Evolutionary conservation across 768 basidiomycete genomes (phyloP), one percentile per base, ranked within the genome.

Genomic region (Termitomyces sp.): DNA sequence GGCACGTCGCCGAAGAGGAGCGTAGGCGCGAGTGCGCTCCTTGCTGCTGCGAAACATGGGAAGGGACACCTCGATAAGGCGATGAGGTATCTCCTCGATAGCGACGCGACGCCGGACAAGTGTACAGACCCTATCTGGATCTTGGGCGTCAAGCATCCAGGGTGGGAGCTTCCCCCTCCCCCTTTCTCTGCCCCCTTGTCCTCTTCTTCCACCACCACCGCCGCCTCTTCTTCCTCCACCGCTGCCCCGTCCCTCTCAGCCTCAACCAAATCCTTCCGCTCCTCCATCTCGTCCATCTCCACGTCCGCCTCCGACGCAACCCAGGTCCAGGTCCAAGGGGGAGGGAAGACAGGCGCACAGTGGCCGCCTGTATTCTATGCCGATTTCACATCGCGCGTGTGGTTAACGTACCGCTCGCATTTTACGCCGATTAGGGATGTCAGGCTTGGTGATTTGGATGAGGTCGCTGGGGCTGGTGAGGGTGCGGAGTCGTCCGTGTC

Each of bases 381-480:
- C 13, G 96, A 98, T 75, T 98, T 96, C 72, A 88, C 88, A 0
- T 92, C 92, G 0, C 81, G 90, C 7, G 80, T 97, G 55, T 97
- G 94, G 90, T 81, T 96, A 48, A 96, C 95, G 0, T 98, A 98
- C 75, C 91, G 96, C 24, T 88, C 87, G 2, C 89, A 94, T 44
- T 96, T 96, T 64, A 72, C 84, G 0, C 89, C 93, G 2, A 95
- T 98, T 66, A 79, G 86, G 46, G 89, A 93, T 70, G 79, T 78
- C 0, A 74, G 74, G 2, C 63, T 81, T 40, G 75, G 66, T 2
- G 80, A 81, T 64, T 63, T 82, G 32, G 58, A 52, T 11, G 38
- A 15, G 0, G 24, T 16, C 8, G 52, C 4, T 35, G 28, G 24
- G 7, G 7, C 28, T 36, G 28, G 51, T 4, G 28, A 28, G 28